phyloP scores from a whole-genome alignment of 805 yeast genomes.

The Pichia cephalocereana region DNA sequence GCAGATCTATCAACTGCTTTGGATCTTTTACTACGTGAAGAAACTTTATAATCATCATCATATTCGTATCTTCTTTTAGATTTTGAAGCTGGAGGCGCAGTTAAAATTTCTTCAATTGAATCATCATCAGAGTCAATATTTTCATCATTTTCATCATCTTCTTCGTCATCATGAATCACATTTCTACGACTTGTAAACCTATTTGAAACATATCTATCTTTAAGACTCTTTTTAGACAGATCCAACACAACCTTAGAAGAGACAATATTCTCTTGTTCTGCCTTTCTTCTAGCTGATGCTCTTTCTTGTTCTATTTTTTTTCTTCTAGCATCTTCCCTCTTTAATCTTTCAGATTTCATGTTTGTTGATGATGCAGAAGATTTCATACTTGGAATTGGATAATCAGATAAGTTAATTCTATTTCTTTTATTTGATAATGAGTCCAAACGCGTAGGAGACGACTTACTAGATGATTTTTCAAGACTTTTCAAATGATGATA shows the following conservation, averaged over 20 bases:
- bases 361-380: slow-evolving; percentile 8
- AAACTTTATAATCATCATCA: slow-evolving; percentile 31
- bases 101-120: slow-evolving; percentile 5
- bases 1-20: not conserved
- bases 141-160: slow-evolving; percentile 7
- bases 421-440: not conserved
- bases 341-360: slow-evolving; percentile 3
- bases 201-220: slow-evolving; percentile 15
- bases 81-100: not conserved
- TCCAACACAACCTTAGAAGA: slow-evolving; percentile 22
- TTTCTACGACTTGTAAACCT: not conserved
- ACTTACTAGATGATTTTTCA: not conserved
- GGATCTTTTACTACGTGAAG: not conserved
- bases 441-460: not conserved
- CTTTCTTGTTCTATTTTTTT: not conserved
- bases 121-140: slow-evolving; percentile 2
- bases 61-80: slow-evolving; percentile 36
- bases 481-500: slow-evolving; percentile 17
- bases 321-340: not conserved
- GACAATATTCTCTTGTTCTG: slow-evolving; percentile 14
- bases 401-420: not conserved
- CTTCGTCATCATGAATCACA: not conserved
- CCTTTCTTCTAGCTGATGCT: slow-evolving; percentile 8
- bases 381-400: slow-evolving; percentile 4
- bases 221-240: slow-evolving; percentile 12